Evolutionary conservation across 805 yeast genomes (phyloP).

Genomic region (Starmerella apicola): DNA sequence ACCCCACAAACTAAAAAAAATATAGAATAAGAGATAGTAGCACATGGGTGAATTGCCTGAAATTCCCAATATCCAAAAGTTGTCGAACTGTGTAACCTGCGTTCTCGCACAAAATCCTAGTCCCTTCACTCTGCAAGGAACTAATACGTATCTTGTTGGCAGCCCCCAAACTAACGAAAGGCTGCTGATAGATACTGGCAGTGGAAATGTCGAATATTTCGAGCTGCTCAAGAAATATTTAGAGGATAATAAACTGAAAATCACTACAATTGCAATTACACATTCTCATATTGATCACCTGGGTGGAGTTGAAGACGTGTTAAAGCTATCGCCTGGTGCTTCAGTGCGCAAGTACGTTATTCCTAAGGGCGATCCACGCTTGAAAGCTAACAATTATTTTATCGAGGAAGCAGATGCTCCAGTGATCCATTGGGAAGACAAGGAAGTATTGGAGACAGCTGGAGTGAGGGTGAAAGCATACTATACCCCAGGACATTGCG

Average conservation of each 20-base stretch:
- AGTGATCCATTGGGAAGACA: conserved; percentile 19
- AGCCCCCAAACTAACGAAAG: conserved; percentile 21
- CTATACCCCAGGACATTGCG: conserved; percentile 30
- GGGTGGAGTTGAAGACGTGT: conserved; percentile 23
- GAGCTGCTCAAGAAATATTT: conserved; percentile 21
- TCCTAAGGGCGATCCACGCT: conserved; percentile 1
- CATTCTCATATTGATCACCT: conserved; percentile 31
- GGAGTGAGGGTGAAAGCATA: conserved; percentile 25
- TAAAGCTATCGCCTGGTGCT: conserved; percentile 10
- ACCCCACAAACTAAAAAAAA: too few species aligned
- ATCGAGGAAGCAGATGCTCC: background rate
- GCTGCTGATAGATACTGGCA: conserved; percentile 29
- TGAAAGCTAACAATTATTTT: background rate
- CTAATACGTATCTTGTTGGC: conserved; percentile 31
- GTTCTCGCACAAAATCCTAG: conserved; percentile 30
- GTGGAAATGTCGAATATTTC: conserved; percentile 25
- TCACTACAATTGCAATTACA: conserved; percentile 23
- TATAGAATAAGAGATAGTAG: too few species aligned
- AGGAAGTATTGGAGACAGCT: conserved; percentile 18
- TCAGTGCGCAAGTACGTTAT: conserved; percentile 13
- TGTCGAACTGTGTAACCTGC: conserved; percentile 27
- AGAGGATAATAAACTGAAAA: conserved; percentile 6
- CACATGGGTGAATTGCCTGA: conserved; percentile 13
- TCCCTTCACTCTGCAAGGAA: conserved; percentile 30
- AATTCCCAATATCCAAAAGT: conserved; percentile 11